These are phyloP conservation scores for Hordeum pubiflorum DNA, from an alignment of 202 grass and related monocot genomes.

Conservation along the genomic window DNA sequence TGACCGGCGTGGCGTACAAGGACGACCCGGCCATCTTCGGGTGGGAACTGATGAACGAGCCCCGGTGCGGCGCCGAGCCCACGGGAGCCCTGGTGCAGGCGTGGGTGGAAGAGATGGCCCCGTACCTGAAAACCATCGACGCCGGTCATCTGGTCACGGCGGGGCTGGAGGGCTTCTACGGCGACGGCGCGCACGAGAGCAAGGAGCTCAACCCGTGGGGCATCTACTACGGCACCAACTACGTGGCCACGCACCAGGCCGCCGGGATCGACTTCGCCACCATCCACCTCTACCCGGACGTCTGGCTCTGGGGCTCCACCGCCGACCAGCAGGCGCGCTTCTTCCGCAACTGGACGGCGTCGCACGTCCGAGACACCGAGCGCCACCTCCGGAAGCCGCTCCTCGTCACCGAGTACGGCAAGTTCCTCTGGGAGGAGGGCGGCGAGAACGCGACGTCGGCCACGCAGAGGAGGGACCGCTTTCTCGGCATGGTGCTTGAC, in stretches of 20 bases:
- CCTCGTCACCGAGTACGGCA: conserved; percentile 62
- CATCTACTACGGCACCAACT: conserved; percentile 56
- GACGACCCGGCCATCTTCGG: conserved; percentile 54
- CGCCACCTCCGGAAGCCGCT: conserved; percentile 28
- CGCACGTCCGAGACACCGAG: neutral
- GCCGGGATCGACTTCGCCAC: conserved; percentile 52
- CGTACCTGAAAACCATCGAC: conserved; percentile 46
- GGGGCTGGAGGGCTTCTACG: conserved; percentile 69
- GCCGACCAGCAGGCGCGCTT: conserved; percentile 18
- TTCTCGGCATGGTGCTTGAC: conserved; percentile 27
- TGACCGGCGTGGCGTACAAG: conserved; percentile 47
- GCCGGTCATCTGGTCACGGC: conserved; percentile 41
- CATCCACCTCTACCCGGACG: conserved; percentile 67
- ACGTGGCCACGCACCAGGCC: conserved; percentile 27
- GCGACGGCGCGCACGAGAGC: conserved; percentile 38
- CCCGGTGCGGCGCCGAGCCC: conserved; percentile 38
- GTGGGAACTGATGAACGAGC: conserved; percentile 80
- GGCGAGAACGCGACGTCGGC: neutral
- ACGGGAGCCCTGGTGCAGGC: conserved; percentile 46
- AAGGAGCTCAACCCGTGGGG: conserved; percentile 48
- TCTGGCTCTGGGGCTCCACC: conserved; percentile 39
- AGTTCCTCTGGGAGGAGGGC: conserved; percentile 26
- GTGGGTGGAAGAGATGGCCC: conserved; percentile 69
- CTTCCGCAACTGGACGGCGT: conserved; percentile 35
- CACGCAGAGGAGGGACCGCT: conserved; percentile 25